These are phyloP conservation scores for Russula sp. DNA, from an alignment of 768 basidiomycete species.

Conservation along the genomic window DNA sequence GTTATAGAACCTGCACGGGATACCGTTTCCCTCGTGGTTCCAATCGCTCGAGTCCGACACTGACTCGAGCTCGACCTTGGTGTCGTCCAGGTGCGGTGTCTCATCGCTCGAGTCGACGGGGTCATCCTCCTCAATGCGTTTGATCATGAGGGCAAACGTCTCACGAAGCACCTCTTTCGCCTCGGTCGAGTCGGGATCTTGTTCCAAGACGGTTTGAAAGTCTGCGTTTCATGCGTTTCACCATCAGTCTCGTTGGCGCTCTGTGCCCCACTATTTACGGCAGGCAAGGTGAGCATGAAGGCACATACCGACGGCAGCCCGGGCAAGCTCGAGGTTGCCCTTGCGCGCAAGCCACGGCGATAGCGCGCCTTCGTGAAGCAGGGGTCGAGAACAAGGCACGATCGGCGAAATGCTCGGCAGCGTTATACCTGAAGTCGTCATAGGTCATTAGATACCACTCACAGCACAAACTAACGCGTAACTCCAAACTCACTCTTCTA, in stretches of 20 bases:
- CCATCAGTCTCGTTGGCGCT: neutral
- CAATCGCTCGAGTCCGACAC: constrained; percentile 56
- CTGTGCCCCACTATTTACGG: neutral
- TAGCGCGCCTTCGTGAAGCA: constrained; percentile 39
- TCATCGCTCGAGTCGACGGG: constrained; percentile 27
- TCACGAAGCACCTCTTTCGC: constrained; percentile 30
- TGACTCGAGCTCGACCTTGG: constrained; percentile 41
- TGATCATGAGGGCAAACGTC: constrained; percentile 9
- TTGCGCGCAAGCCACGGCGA: constrained; percentile 39
- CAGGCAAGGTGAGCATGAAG: neutral
- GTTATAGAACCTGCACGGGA: constrained; percentile 57
- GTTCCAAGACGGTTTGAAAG: constrained; percentile 32
- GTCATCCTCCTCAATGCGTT: constrained; percentile 7
- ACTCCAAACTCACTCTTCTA: constrained; percentile 33
- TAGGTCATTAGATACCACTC: neutral
- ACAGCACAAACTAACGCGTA: neutral
- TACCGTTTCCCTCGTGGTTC: constrained; percentile 49
- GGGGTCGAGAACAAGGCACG: constrained; percentile 32
- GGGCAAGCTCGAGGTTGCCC: constrained; percentile 30
- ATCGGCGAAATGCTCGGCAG: neutral
- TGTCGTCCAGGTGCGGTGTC: constrained; percentile 33
- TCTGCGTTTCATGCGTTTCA: constrained; percentile 31
- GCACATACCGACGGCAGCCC: constrained; percentile 33
- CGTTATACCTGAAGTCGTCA: neutral
- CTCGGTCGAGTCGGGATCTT: constrained; percentile 34